Base-by-base conservation (phyloP, 1,139 yeast genomes). In the Keqinozyma sinolaborantium region DNA sequence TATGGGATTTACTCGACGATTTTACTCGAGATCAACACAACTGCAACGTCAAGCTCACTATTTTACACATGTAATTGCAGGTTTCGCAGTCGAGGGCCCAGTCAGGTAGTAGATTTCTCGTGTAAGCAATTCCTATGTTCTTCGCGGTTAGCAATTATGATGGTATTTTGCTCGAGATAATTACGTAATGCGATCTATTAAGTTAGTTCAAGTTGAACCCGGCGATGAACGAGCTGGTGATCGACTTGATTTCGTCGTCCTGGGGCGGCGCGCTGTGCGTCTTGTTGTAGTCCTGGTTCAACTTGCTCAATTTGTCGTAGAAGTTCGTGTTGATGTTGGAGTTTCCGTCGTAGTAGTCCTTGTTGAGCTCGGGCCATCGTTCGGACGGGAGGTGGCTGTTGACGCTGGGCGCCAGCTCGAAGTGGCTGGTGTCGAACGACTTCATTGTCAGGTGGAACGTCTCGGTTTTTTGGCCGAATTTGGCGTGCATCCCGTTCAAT, bases 221-320 rank as follows among this genome's bases (percentile, higher is more conserved):
- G 19, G 66, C 64, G 12, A 76, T 72, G 56, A 74, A 72, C 6
- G 70, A 60, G 25, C 71, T 59, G 23, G 70, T 67, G 14, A 74
- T 59, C 46, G 68, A 64, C 39, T 59, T 61, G 24, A 73, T 60
- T 41, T 73, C 79, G 41, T 72, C 77, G 32, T 71, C 75, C 31
- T 60, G 56, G 30, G 52, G 47, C 16, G 47, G 51, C 15, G 41
- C 47, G 25, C 48, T 51, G 32, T 54, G 57, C 15, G 53, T 45
- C 13, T 59, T 52, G 7, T 47, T 45, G 36, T 43, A 50, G 19
- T 47, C 52, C 18, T 39, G 34, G 35, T 49, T 41, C 30, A 61
- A 40, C 32, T 60, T 51, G 29, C 61, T 58, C 48, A 75, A 54
- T 35, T 62, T 61, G 26, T 64, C 60, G 33, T 64, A 65, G 46